phyloP scores from a whole-genome alignment of 1,284 basidiomycete species.

The Ustilago vetiveriae region DNA sequence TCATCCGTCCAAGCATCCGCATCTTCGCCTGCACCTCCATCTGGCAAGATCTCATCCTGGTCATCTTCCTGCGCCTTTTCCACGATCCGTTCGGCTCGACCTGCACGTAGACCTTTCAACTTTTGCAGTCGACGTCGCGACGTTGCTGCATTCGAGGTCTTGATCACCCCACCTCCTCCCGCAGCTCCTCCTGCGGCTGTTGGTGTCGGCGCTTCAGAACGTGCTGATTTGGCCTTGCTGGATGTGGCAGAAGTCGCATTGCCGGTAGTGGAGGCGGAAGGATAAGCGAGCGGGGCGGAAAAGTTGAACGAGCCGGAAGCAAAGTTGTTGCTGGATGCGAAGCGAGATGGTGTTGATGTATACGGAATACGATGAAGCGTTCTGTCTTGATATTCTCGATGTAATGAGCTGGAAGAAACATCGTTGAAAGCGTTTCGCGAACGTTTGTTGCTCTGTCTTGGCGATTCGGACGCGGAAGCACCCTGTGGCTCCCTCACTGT shows the following conservation, averaged over 20 bases:
- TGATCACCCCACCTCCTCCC: no score
- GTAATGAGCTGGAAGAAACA: not conserved
- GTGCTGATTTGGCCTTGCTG: not conserved
- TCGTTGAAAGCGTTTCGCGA: constrained; percentile 3
- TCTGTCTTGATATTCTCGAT: constrained; percentile 5
- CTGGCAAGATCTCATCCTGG: constrained; percentile 6
- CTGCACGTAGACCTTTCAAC: constrained; percentile 31
- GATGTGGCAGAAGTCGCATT: not conserved
- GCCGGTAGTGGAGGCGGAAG: not conserved
- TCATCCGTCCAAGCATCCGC: constrained; percentile 42
- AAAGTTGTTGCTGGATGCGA: not conserved
- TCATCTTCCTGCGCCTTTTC: constrained; percentile 15
- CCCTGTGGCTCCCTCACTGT: no score
- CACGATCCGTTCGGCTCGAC: constrained; percentile 24
- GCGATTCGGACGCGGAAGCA: no score
- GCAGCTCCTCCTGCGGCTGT: no score
- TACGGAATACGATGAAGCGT: constrained; percentile 5
- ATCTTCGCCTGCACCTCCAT: constrained; percentile 5
- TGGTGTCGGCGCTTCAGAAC: no score
- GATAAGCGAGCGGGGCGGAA: constrained; percentile 11
- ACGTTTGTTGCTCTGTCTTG: constrained; percentile 14
- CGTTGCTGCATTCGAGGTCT: constrained; percentile 22
- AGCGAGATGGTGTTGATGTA: not conserved
- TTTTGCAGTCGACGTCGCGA: constrained; percentile 18
- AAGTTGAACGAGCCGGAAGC: constrained; percentile 24